Conservation (phyloP, 1,284 basidiomycete species). For the Rhodotorula sp. region DNA sequence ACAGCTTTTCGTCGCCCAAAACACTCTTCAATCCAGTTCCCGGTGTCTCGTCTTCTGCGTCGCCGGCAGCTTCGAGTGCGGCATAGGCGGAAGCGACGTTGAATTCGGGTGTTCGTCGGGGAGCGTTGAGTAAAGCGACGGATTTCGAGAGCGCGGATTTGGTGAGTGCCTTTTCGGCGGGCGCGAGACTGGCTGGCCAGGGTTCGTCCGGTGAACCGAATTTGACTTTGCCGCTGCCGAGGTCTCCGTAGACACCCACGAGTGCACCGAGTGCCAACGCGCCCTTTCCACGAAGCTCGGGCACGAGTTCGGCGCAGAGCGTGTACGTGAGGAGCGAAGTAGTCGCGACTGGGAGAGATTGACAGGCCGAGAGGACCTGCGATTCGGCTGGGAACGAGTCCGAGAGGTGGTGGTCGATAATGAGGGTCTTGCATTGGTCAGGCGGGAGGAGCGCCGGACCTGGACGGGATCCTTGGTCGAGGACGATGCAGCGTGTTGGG, state of each 20-base stretch:
- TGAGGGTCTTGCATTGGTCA: slow-evolving; percentile 27
- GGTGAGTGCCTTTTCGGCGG: slow-evolving; percentile 33
- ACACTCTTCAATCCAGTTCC: slow-evolving; percentile 28
- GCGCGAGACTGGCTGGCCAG: slow-evolving; percentile 35
- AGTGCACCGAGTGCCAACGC: slow-evolving; percentile 27
- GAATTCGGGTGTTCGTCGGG: slow-evolving; percentile 40
- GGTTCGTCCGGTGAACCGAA: slow-evolving; percentile 26
- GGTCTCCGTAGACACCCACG: slow-evolving; percentile 43
- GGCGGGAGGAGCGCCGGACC: slow-evolving; percentile 36
- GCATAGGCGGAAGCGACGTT: slow-evolving; percentile 39
- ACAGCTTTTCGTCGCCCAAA: slow-evolving; percentile 14
- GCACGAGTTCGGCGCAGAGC: slow-evolving; percentile 30
- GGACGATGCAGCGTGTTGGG: slow-evolving; percentile 33
- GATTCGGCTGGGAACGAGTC: slow-evolving; percentile 31
- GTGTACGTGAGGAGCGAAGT: slow-evolving; percentile 42
- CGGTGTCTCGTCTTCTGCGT: background rate
- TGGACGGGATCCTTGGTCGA: slow-evolving; percentile 42
- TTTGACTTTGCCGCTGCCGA: slow-evolving; percentile 36
- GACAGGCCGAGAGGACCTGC: slow-evolving; percentile 36
- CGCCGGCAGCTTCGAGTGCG: slow-evolving; percentile 19
- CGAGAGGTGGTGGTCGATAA: slow-evolving; percentile 43
- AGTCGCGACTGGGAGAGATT: slow-evolving; percentile 41
- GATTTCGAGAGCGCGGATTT: slow-evolving; percentile 39
- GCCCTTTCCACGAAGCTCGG: background rate
- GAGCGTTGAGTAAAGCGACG: slow-evolving; percentile 41